phyloP scores from a whole-genome alignment of 2,329 filamentous ascomycete genomes.

The Fusarium stilboides region DNA sequence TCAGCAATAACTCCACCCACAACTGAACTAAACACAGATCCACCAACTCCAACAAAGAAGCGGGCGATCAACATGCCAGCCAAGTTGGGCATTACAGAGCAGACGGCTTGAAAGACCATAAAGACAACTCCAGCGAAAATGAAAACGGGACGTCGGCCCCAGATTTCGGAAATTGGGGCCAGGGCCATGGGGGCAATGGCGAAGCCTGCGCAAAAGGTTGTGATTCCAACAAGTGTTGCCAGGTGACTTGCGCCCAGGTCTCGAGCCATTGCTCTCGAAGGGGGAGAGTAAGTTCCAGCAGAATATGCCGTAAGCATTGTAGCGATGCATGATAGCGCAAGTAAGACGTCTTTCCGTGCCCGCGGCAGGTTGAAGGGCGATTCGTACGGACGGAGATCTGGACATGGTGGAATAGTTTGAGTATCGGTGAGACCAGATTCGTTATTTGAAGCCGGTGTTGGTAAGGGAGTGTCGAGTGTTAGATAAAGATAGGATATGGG shows the following conservation, averaged over 20 bases:
- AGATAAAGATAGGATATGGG: conserved; percentile 60
- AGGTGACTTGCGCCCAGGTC: conserved; percentile 76
- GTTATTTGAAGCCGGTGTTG: conserved; percentile 47
- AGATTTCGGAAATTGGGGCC: conserved; percentile 89
- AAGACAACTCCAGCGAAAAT: conserved; percentile 80
- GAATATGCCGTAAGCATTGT: conserved; percentile 85
- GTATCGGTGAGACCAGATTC: conserved; percentile 34
- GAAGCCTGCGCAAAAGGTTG: conserved; percentile 86
- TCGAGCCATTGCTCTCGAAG: conserved; percentile 73
- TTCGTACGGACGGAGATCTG: conserved; percentile 75
- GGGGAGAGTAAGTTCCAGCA: conserved; percentile 84
- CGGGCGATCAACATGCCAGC: conserved; percentile 82
- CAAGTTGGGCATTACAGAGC: conserved; percentile 78
- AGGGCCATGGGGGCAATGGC: conserved; percentile 88
- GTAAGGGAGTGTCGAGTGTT: conserved; percentile 58
- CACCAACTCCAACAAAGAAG: conserved; percentile 83
- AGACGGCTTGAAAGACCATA: conserved; percentile 78
- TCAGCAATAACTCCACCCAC: conserved; percentile 94
- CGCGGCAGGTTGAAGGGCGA: conserved; percentile 83
- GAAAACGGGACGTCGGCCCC: conserved; percentile 88
- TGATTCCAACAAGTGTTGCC: conserved; percentile 82
- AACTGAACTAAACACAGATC: conserved; percentile 87
- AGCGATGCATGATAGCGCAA: conserved; percentile 81
- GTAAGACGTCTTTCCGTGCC: conserved; percentile 77
- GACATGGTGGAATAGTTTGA: conserved; percentile 67